Conservation (phyloP, 306 rosid species). For the Begonia masoniana region DNA sequence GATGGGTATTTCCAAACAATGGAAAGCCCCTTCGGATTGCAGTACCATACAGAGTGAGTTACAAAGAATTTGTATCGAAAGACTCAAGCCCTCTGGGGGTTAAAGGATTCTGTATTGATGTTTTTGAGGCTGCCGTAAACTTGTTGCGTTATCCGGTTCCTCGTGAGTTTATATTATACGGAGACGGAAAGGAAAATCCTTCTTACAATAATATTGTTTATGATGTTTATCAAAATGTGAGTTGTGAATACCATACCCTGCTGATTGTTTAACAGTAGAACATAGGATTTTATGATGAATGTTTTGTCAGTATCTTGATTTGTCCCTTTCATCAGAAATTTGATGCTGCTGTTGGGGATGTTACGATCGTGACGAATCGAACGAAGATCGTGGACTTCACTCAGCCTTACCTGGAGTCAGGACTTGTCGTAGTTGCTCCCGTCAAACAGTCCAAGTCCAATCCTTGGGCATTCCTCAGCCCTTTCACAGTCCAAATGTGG, state of each 20-base stretch:
- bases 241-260: slow-evolving; percentile 10
- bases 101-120: slow-evolving; percentile 64
- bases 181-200: slow-evolving; percentile 59
- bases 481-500: slow-evolving; percentile 71
- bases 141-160: slow-evolving; percentile 76
- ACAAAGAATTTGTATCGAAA: slow-evolving; percentile 46
- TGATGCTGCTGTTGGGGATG: slow-evolving; percentile 82
- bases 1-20: slow-evolving; percentile 91
- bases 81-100: slow-evolving; percentile 53
- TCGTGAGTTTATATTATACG: slow-evolving; percentile 37
- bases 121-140: slow-evolving; percentile 73
- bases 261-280: too few species aligned
- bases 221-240: slow-evolving; percentile 61
- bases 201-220: slow-evolving; percentile 28
- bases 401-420: slow-evolving; percentile 69
- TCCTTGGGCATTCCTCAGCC: slow-evolving; percentile 78
- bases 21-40: slow-evolving; percentile 71
- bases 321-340: slow-evolving; percentile 31
- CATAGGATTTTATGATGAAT: too few species aligned
- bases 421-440: slow-evolving; percentile 68
- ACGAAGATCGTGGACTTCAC: slow-evolving; percentile 80
- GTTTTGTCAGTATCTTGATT: too few species aligned
- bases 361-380: slow-evolving; percentile 66
- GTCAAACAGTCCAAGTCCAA: slow-evolving; percentile 44
- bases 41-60: slow-evolving; percentile 62